phyloP scores from a whole-genome alignment of 73 alveolate genomes.

The Uronychia setigera region DNA sequence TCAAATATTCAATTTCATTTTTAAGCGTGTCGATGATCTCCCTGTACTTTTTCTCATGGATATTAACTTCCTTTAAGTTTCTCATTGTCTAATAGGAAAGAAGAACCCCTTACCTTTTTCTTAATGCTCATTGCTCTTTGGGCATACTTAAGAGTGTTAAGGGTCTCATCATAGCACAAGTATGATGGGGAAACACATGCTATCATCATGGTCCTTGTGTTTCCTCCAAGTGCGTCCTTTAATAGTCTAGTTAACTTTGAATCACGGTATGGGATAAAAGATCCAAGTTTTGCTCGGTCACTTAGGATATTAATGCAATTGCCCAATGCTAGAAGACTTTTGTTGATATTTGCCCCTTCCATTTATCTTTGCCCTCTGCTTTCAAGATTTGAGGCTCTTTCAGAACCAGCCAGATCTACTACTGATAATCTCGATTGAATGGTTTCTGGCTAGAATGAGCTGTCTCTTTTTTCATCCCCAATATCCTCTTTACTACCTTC shows the following conservation, averaged over 20 bases:
- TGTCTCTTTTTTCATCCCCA: constrained; percentile 1
- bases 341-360: constrained; percentile 93
- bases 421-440: constrained; percentile 57
- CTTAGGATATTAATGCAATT: constrained; percentile 88
- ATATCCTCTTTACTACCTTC: constrained; percentile 14
- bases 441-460: too few species aligned
- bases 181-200: constrained; percentile 89
- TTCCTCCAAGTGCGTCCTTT: constrained; percentile 92
- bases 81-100: constrained; percentile 44
- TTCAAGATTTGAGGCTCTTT: constrained; percentile 82
- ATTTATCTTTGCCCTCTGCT: constrained; percentile 82
- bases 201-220: constrained; percentile 88
- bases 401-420: constrained; percentile 90
- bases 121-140: constrained; percentile 91
- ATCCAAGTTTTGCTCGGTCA: constrained; percentile 69
- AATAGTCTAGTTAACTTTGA: constrained; percentile 90
- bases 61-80: constrained; percentile 75
- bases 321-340: constrained; percentile 85
- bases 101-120: constrained; percentile 35
- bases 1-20: constrained; percentile 76
- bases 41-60: constrained; percentile 76
- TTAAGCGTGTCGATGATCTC: constrained; percentile 83
- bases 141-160: constrained; percentile 92
- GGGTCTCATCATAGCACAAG: constrained; percentile 81
- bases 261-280: constrained; percentile 89